Evolutionary conservation across 257 asterid species (phyloP).

Genomic region (Coffea canephora): DNA sequence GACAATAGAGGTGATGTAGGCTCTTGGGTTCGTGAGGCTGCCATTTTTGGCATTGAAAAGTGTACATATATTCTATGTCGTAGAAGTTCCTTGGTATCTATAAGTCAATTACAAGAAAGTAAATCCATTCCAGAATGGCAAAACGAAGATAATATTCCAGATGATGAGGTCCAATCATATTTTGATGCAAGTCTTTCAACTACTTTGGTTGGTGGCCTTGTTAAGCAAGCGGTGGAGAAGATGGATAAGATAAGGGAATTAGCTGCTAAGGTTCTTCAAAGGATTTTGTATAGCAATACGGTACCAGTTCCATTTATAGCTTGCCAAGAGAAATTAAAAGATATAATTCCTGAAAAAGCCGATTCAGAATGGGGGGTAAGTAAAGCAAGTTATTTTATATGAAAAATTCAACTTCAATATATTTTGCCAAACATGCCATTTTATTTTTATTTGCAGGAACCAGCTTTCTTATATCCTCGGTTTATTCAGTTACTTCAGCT

Average conservation of each 20-base stretch:
- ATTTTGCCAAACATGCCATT: slow-evolving; percentile 10
- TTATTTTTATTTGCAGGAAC: slow-evolving; percentile 59
- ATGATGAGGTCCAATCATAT: slow-evolving; percentile 31
- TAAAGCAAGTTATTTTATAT: slow-evolving; percentile 14
- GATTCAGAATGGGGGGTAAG: slow-evolving; percentile 84
- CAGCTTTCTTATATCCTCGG: slow-evolving; percentile 67
- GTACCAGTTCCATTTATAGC: slow-evolving; percentile 63
- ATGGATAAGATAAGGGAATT: slow-evolving; percentile 89
- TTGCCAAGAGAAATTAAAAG: slow-evolving; percentile 57
- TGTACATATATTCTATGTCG: slow-evolving; percentile 82
- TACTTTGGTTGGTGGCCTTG: slow-evolving; percentile 59
- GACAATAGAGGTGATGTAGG: slow-evolving; percentile 98
- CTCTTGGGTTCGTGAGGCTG: slow-evolving; percentile 99
- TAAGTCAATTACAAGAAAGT: slow-evolving; percentile 24
- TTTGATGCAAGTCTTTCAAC: slow-evolving; percentile 63
- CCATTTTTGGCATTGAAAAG: slow-evolving; percentile 87
- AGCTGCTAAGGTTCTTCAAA: slow-evolving; percentile 75
- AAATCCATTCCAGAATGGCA: slow-evolving; percentile 29
- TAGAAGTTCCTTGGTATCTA: slow-evolving; percentile 34
- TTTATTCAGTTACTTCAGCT: slow-evolving; percentile 73
- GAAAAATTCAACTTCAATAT: background rate
- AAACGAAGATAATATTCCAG: slow-evolving; percentile 26
- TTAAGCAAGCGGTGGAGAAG: slow-evolving; percentile 93
- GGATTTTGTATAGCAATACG: slow-evolving; percentile 58
- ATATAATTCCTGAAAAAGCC: slow-evolving; percentile 54